Base-by-base conservation (phyloP, 169 alveolate species). In the Eimeria maxima region DNA sequence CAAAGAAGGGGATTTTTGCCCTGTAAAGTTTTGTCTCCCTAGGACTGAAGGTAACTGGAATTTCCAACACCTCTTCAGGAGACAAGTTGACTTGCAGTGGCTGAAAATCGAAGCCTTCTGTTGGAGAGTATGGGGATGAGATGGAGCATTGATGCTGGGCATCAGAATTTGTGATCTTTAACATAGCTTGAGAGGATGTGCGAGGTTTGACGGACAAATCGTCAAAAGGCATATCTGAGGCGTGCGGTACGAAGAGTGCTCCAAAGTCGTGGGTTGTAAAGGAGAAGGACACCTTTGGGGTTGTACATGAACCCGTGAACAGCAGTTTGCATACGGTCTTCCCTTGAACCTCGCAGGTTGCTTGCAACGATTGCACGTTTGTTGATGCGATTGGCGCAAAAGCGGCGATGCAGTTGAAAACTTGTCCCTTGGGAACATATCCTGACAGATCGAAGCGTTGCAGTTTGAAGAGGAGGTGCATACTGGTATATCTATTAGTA, bases 11-110 rank as follows among this genome's bases (percentile, higher is more conserved):
- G 42, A 98, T 97, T 47, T 98, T 97, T 76, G 98, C 99, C 91
- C 96, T 95, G 95, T 98, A 98, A 69, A 96, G 97, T 67, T 94
- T 97, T 73, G 97, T 96, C 84, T 98, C 99, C 95, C 99, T 97
- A n/a, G 99, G 99, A 50, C 98, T 97, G 95, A 98, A 98, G 22
- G 97, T 97, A 24, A 98, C 97, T 22, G 99, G 99, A 29, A 98
- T 97, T 73, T 96, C 97, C 11, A 98, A 96, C 97, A 96, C 97
- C 97, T 94, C 98, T 98, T 95, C 98, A 71, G 96, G 98, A 87
- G 94, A 96, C 71, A 95, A 95, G 95, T 57, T 95, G 81, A 50
- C 96, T 93, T 92, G 97, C 92, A 91, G 95, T 92, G 81, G 97
- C 91, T 94, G 97, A 94, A 95, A 97, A 90, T 81, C 97, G 93